Conservation (phyloP, 139 green algal genomes). For the Closterium sp. region DNA sequence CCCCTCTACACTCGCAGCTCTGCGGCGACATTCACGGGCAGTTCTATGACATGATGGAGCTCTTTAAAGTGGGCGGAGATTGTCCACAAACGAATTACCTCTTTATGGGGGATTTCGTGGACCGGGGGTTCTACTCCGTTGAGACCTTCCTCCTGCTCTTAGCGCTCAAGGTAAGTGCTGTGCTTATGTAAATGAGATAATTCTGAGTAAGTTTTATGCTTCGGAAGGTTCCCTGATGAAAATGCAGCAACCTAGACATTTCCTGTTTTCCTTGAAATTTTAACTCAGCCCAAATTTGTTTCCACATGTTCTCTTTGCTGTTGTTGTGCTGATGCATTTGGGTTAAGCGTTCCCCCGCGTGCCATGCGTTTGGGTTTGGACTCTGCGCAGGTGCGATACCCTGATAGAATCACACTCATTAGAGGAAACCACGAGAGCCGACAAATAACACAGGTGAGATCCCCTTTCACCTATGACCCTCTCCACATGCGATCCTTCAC, state of each 20-base stretch:
- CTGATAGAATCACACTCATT: constrained; percentile 66
- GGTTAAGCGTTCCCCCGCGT: too few relatives aligned
- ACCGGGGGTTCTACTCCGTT: constrained; percentile 96
- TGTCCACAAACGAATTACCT: constrained; percentile 96
- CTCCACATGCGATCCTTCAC: too few relatives aligned
- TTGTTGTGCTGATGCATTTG: too few relatives aligned
- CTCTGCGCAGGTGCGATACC: constrained; percentile 58
- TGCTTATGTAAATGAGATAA: too few relatives aligned
- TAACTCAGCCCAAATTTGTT: too few relatives aligned
- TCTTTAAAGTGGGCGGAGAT: constrained; percentile 96
- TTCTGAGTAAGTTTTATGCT: too few relatives aligned
- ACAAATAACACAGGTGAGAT: constrained; percentile 63
- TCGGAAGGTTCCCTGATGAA: too few relatives aligned
- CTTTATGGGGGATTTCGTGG: constrained; percentile 99
- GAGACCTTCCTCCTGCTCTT: constrained; percentile 97
- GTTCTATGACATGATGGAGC: constrained; percentile 96
- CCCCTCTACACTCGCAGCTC: constrained; percentile 28
- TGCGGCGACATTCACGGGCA: constrained; percentile 96
- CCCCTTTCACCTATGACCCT: too few relatives aligned
- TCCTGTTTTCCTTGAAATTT: too few relatives aligned
- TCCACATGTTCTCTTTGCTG: too few relatives aligned
- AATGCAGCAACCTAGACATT: too few relatives aligned
- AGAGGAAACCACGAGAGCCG: constrained; percentile 64
- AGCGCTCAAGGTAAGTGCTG: constrained; percentile 85
- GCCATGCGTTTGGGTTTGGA: too few relatives aligned